A percentile compares a stretch with the other conserved stretches of the same genome.
These are phyloP conservation scores for Cercospora sojina DNA, from an alignment of 2,329 filamentous ascomycete genomes.

Conservation along the genomic window DNA sequence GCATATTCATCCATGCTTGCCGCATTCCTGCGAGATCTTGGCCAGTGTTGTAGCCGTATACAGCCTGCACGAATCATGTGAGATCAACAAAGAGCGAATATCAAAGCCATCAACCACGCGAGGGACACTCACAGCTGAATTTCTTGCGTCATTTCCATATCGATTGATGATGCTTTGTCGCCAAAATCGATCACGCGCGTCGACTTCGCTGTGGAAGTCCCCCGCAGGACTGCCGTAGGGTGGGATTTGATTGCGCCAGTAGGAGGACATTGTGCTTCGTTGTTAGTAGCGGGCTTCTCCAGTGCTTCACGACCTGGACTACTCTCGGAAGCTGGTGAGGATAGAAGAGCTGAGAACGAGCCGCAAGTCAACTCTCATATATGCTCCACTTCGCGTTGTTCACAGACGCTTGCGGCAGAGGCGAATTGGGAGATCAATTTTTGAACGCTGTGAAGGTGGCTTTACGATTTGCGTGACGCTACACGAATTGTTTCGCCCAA, in stretches of 20 bases:
- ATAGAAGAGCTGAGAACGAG: too few species aligned
- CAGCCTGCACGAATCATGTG: neutral
- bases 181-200: neutral
- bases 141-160: neutral
- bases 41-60: constrained; percentile 4
- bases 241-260: neutral
- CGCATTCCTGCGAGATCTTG: neutral
- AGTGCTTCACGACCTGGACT: too few species aligned
- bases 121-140: neutral
- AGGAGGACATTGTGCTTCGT: neutral
- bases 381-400: too few species aligned
- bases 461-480: too few species aligned
- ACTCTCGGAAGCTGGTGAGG: too few species aligned
- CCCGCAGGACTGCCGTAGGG: neutral
- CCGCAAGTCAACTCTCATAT: too few species aligned
- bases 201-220: constrained; percentile 3
- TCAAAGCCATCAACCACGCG: neutral
- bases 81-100: neutral
- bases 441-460: too few species aligned
- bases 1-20: constrained; percentile 8
- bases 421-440: too few species aligned
- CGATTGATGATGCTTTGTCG: neutral
- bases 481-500: too few species aligned
- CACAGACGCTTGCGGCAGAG: too few species aligned
- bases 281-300: too few species aligned